These are phyloP conservation scores for Euphorbia peplus DNA, from an alignment of 345 rosid genomes.

Conservation along the genomic window DNA sequence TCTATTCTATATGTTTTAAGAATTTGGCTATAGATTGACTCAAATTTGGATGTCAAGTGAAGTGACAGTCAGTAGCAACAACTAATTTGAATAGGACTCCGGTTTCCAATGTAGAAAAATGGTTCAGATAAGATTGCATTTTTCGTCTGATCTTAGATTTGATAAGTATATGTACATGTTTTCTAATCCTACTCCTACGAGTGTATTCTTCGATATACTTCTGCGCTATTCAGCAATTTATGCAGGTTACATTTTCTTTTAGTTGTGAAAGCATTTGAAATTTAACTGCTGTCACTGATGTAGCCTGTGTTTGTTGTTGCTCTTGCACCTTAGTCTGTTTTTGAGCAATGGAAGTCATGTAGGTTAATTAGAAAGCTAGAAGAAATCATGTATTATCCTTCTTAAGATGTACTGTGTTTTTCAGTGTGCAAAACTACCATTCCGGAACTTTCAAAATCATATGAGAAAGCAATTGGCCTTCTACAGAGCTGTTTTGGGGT, in stretches of 20 bases:
- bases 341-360: not conserved
- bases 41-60: not conserved
- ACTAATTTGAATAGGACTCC: not conserved
- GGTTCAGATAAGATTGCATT: not conserved
- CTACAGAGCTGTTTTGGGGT: constrained; percentile 41
- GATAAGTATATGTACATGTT: not conserved
- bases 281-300: not conserved
- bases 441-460: constrained; percentile 42
- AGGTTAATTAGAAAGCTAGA: not conserved
- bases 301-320: no score
- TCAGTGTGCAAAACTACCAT: constrained; percentile 51
- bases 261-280: not conserved
- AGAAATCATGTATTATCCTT: not conserved
- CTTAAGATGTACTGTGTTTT: constrained; percentile 1
- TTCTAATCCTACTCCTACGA: not conserved
- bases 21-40: not conserved
- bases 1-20: not conserved
- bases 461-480: constrained; percentile 37
- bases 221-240: not conserved
- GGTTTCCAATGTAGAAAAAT: not conserved
- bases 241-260: not conserved
- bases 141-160: not conserved
- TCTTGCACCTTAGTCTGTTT: not conserved
- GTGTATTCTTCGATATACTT: not conserved
- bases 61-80: not conserved